Base-by-base conservation (phyloP, 192 early-diverging fungal genomes). In the Chytriomyces confervae region DNA sequence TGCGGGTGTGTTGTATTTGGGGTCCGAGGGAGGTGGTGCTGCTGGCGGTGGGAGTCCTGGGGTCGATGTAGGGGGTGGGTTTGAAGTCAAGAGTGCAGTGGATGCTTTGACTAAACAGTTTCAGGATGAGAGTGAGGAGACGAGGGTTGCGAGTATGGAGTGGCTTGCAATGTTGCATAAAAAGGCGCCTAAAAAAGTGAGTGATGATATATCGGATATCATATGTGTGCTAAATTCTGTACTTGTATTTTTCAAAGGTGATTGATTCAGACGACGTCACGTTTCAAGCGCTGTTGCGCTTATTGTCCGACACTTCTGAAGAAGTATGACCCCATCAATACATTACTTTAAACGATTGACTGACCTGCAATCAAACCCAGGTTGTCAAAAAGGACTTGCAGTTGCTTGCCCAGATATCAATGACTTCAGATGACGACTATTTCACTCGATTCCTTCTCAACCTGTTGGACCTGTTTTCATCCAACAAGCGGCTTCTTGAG, bases 81-180 rank as follows among this genome's bases (percentile, higher is more conserved):
- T 98, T 83, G 96, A 98, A 84, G 93, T 94, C 66, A 90, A 91
- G 49, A 82, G 88, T 1, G 94, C 95, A 0, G 93, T 98, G 7
- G 90, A 90, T 29, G 89, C 93, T 0, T 69, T 99, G 6, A 92
- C 92, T 51, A 77, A 87, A 11, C 92, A 93, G 70, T 92, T 94
- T 67, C 83, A 91, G 71, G 93, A 98, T 80, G 93, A 95, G 69
- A 91, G 94, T 69, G 97, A 98, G 80, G 94, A 96, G 69, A 97
- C 98, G 0, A 87, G 97, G 46, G 88, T 96, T 5, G 93, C 95
- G 0, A 92, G 93, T 46, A 84, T 99, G 79, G 96, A 97, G 47
- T 99, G 98, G 98, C 84, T 99, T 10, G 79, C 96, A n/a, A 95
- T 98, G 91, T 82, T 99, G 50, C 97, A 99, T 77, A 93, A 91